Base-by-base conservation (phyloP, 805 yeast species). In the Torulaspora microellipsoides region DNA sequence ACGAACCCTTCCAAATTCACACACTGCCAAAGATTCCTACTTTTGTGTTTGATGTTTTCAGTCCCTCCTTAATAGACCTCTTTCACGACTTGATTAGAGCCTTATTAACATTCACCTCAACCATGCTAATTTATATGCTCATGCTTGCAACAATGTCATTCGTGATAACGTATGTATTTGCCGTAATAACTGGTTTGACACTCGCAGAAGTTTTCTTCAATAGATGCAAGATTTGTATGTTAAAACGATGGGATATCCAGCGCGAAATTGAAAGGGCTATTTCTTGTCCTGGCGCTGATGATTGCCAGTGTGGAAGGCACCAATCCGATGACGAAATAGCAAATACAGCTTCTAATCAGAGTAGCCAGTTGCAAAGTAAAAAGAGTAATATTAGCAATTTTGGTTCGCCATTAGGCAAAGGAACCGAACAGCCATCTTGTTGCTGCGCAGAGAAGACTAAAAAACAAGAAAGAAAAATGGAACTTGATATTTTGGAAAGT, bases 91-190 rank as follows among this genome's bases (percentile, higher is more conserved):
- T 73, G 3, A 68, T 82, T 6, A 69, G 91, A 54, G 63, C 81
- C 13, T 29, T 73, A 0, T 51, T 85, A 17, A 73, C 80, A 9
- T 80, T 85, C 49, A 59, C 78, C 13, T 76, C 85, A 2, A 83
- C 85, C 15, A 69, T 83, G 72, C 58, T 85, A 38, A 81, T 84
- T 10, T 85, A 80, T 58, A 82, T 82, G 29, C 64, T 85, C 54
- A 85, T 85, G 95, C 72, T 85, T 66, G 89, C 80, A 12, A 83
- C 84, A 5, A 85, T 85, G 95, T 71, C 83, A 32, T 84, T 71
- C 58, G 74, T 83, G 8, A 52, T 83, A 36, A 65, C 78, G 0
- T 85, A 85, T 52, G 81, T 85, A 62, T 85, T 85, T 64, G 91
- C 86, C 1, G 80, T 83, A 27, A 77, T 81, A 13, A 54, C 80